phyloP scores from a whole-genome alignment of 805 yeast species.

The Maudiozyma barnettii region DNA sequence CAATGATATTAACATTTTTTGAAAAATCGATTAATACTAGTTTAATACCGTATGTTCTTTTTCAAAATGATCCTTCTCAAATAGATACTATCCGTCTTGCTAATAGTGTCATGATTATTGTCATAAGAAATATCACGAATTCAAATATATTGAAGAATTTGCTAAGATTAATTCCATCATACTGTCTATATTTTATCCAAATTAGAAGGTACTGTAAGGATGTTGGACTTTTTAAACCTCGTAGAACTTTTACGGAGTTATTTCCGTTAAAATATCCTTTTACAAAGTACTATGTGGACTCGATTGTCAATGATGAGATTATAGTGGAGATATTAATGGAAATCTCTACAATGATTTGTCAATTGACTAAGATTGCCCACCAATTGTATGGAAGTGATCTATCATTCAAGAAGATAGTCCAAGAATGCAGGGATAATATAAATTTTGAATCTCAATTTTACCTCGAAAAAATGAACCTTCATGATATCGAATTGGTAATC shows the following conservation, averaged over 20 bases:
- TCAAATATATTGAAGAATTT: conserved; percentile 38
- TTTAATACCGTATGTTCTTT: conserved; percentile 45
- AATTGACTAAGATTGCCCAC: conserved; percentile 43
- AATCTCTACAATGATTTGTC: conserved; percentile 50
- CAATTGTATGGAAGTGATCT: conserved; percentile 31
- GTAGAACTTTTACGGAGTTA: conserved; percentile 54
- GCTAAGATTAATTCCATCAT: conserved; percentile 44
- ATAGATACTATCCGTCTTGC: conserved; percentile 49
- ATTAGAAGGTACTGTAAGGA: conserved; percentile 41
- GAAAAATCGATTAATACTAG: conserved; percentile 45
- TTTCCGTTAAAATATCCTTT: conserved; percentile 67
- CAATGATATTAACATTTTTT: conserved; percentile 31
- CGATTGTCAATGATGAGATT: conserved; percentile 58
- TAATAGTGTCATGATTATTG: conserved; percentile 45
- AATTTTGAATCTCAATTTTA: conserved; percentile 36
- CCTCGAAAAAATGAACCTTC: conserved; percentile 32
- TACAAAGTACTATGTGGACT: conserved; percentile 55
- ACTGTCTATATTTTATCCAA: conserved; percentile 42
- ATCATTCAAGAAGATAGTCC: conserved; percentile 37
- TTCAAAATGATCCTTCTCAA: conserved; percentile 40
- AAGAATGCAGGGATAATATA: conserved; percentile 29
- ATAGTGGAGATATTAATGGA: conserved; percentile 69
- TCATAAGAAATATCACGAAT: conserved; percentile 35
- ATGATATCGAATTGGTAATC: conserved; percentile 35
- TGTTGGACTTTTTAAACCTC: conserved; percentile 38